Evolutionary conservation across 2,329 filamentous ascomycete genomes (phyloP), one percentile per base, ranked within the genome.

Genomic region (Rachicladosporium sp.): DNA sequence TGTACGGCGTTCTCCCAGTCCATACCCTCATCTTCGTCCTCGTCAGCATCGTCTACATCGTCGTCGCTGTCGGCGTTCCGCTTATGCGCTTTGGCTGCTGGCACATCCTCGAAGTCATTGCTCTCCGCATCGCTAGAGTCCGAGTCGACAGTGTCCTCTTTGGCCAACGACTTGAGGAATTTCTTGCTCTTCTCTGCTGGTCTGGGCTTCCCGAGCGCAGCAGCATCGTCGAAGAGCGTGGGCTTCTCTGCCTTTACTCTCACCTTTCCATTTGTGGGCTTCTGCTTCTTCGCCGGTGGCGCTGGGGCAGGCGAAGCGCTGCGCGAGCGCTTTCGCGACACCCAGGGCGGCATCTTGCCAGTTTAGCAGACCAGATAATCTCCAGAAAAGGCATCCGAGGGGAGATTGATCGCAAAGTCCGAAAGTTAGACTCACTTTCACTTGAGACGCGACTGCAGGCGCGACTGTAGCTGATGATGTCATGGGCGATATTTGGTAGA

Each of bases 321-420:
- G 44, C 70, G 73, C 48, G 76, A 51, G 44, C 78, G 73, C 62
- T 86, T 87, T 50, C 78, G 76, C 36, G 78, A 69, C 10, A 83
- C 68, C 47, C 73, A 64, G 15, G 81, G 80, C 52, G 81, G 78
- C 80, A 86, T 86, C 31, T 36, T 58, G 11, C 10, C 8, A 19
- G 15, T 19, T 19, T 19, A 19, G 15, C 15, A 19, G 15, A 19
- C 15, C 15, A 19, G 15, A 19, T 19, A 19, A 19, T 19, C 15
- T 19, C 15, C 15, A 19, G 15, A 19, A 19, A 19, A 19, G 15
- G 15, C 15, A 19, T 19, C 15, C 15, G 15, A 19, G 15, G 15
- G 15, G 15, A 19, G 15, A 19, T 19, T 19, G 15, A 19, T 19
- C 15, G 3, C 15, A 19, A 19, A 19, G 15, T 19, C 15, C 15